Percentiles rank a stretch among this genome's conserved stretches.
These are phyloP conservation scores for Vanrija sp. DNA, from an alignment of 1,284 basidiomycete species.

Conservation along the genomic window DNA sequence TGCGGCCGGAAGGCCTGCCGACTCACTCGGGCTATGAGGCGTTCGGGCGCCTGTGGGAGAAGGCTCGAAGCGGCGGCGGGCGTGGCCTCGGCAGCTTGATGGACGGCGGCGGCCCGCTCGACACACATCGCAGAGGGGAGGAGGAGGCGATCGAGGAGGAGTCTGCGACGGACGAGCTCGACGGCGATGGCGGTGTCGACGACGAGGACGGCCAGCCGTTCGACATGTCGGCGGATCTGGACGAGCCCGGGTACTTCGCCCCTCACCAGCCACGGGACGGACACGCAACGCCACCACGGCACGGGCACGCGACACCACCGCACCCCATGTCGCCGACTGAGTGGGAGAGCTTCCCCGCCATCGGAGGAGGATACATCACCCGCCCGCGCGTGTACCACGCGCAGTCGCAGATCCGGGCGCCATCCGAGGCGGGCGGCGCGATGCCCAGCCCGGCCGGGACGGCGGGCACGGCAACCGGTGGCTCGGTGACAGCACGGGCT, in stretches of 20 bases:
- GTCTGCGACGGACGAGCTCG: conserved; percentile 21
- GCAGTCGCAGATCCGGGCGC: conserved; percentile 60
- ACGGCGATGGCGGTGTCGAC: conserved; percentile 12
- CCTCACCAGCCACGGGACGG: no score
- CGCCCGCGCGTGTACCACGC: conserved; percentile 70
- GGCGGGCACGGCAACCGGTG: conserved; percentile 27
- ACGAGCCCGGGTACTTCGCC: conserved; percentile 6
- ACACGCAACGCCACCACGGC: no score
- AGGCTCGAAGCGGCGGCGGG: conserved; percentile 64
- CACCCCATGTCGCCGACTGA: conserved; percentile 13
- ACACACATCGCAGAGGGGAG: conserved; percentile 53
- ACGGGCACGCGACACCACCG: no score
- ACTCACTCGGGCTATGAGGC: conserved; percentile 48
- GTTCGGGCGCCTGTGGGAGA: conserved; percentile 53
- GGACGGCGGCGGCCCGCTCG: conserved; percentile 13
- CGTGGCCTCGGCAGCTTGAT: conserved; percentile 45
- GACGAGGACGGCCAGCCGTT: conserved; percentile 3
- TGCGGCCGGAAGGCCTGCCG: conserved; percentile 85
- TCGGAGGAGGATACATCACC: conserved; percentile 70
- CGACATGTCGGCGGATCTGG: conserved; percentile 5
- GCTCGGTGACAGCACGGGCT: conserved; percentile 46
- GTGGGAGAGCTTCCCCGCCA: conserved; percentile 61
- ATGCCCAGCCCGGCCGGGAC: conserved; percentile 44
- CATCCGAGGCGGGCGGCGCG: conserved; percentile 43
- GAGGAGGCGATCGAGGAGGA: conserved; percentile 56